A percentile compares a stretch with the other conserved stretches of the same genome.
Evolutionary conservation across 768 basidiomycete genomes (phyloP).

Genomic region (Trametes coccinea): DNA sequence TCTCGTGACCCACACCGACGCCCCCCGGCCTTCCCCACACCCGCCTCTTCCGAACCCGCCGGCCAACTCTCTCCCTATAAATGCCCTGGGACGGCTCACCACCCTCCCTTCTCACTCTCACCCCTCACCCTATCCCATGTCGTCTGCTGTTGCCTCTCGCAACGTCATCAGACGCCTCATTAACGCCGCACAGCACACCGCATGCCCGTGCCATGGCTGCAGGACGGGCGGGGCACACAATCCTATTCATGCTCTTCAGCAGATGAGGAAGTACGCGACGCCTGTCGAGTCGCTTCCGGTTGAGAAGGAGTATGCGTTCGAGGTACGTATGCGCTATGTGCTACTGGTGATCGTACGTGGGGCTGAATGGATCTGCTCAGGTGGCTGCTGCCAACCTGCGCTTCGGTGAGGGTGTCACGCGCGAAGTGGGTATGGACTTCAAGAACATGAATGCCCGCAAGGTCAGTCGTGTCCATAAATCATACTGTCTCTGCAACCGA

Average conservation of each 20-base stretch:
- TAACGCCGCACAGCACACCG: constrained; percentile 67
- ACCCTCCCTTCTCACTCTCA: constrained; percentile 4
- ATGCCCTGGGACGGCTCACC: constrained; percentile 1
- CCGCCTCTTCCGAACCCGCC: constrained; percentile 12
- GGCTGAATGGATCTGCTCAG: constrained; percentile 37
- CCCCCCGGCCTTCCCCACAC: constrained; percentile 21
- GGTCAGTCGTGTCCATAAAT: constrained; percentile 41
- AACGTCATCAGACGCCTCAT: constrained; percentile 72
- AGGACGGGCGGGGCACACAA: constrained; percentile 45
- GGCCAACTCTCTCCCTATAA: constrained; percentile 17
- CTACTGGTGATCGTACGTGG: not conserved
- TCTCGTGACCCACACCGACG: constrained; percentile 17
- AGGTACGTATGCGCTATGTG: constrained; percentile 42
- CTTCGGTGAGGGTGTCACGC: constrained; percentile 88
- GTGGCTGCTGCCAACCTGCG: constrained; percentile 85
- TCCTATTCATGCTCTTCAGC: constrained; percentile 49
- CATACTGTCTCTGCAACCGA: not conserved
- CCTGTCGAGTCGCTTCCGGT: constrained; percentile 58
- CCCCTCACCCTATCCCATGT: constrained; percentile 25
- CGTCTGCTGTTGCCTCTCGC: constrained; percentile 46
- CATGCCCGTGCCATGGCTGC: constrained; percentile 80
- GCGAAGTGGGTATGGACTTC: constrained; percentile 91
- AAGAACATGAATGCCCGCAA: constrained; percentile 91
- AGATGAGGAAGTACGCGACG: constrained; percentile 73
- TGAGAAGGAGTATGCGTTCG: constrained; percentile 91